These are phyloP conservation scores for Aeschynomene evenia DNA, from an alignment of 306 rosid species.

Conservation along the genomic window DNA sequence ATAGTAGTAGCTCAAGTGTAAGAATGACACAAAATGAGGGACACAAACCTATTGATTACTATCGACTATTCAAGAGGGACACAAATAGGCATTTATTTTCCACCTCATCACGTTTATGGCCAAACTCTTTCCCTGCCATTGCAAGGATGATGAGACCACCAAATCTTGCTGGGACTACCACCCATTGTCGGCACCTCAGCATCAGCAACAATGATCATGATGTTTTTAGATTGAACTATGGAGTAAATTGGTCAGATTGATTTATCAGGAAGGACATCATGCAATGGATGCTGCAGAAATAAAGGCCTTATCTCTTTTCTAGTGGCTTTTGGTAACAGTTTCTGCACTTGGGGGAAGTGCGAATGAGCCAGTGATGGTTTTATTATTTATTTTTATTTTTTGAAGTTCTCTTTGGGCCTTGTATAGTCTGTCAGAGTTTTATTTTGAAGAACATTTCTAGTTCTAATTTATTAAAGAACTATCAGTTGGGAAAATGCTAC, in stretches of 20 bases:
- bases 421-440: neutral
- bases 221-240: conserved; percentile 20
- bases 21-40: conserved; percentile 30
- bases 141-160: conserved; percentile 54
- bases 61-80: conserved; percentile 36
- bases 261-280: conserved; percentile 57
- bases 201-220: conserved; percentile 21
- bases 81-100: conserved; percentile 51
- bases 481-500: neutral
- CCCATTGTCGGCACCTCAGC: conserved; percentile 43
- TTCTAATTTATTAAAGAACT: neutral
- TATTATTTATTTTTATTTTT: neutral
- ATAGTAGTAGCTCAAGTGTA: conserved; percentile 24
- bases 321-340: neutral
- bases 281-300: conserved; percentile 63
- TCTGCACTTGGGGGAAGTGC: neutral
- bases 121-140: conserved; percentile 52
- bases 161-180: conserved; percentile 46
- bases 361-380: neutral
- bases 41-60: conserved; percentile 36
- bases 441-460: neutral
- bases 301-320: neutral
- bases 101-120: conserved; percentile 30
- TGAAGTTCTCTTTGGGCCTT: neutral
- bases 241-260: conserved; percentile 35